Evolutionary conservation across 495 filamentous ascomycete genomes (phyloP).

Genomic region (Articulospora tetracladia): DNA sequence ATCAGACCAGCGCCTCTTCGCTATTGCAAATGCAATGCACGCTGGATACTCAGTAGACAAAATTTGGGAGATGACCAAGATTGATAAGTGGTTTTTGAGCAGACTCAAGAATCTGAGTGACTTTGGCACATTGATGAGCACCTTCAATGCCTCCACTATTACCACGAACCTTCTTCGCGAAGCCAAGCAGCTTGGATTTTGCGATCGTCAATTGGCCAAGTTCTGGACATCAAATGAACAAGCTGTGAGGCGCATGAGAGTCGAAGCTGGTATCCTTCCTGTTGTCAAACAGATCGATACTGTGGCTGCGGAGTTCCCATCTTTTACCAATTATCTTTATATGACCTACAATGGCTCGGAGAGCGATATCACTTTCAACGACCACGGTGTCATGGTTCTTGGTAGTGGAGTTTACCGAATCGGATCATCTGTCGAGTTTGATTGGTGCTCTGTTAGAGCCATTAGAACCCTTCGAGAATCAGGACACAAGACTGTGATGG

Average conservation of each 20-base stretch:
- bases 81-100: constrained; percentile 95
- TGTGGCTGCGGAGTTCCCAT: constrained; percentile 94
- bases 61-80: constrained; percentile 96
- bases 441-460: constrained; percentile 98
- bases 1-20: constrained; percentile 95
- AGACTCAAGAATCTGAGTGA: constrained; percentile 86
- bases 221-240: constrained; percentile 93
- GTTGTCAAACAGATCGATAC: constrained; percentile 98
- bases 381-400: constrained; percentile 91
- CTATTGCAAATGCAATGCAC: constrained; percentile 96
- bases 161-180: constrained; percentile 61
- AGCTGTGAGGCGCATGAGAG: constrained; percentile 73
- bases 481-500: constrained; percentile 95
- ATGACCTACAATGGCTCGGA: constrained; percentile 91
- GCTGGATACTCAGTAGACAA: constrained; percentile 89
- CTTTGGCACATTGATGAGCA: constrained; percentile 74
- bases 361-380: constrained; percentile 79
- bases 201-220: constrained; percentile 86
- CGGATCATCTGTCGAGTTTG: constrained; percentile 96
- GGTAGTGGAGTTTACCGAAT: constrained; percentile 98
- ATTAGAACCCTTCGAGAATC: constrained; percentile 88
- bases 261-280: constrained; percentile 81
- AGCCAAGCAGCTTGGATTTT: constrained; percentile 92
- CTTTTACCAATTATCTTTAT: constrained; percentile 95
- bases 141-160: constrained; percentile 66